Evolutionary conservation across 1,139 yeast genomes (phyloP).

Genomic region (Pichia sp.): DNA sequence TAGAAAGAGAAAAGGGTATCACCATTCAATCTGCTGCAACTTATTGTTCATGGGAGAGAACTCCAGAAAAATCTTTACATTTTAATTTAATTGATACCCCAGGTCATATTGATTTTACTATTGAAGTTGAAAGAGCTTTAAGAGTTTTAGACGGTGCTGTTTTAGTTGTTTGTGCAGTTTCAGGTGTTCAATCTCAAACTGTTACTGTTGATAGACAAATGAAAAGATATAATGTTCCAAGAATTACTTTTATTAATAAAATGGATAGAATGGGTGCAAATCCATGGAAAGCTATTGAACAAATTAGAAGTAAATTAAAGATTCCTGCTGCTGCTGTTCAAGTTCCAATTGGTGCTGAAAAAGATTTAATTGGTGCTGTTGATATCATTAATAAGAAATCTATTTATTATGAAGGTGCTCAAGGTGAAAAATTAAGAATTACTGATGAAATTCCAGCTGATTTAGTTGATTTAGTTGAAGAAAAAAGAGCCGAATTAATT

Average conservation of each 20-base stretch:
- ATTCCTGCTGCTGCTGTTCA: conserved; percentile 97
- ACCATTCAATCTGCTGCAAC: conserved; percentile 99
- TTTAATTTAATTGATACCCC: conserved; percentile 96
- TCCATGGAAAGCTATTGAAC: conserved; percentile 93
- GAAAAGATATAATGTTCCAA: conserved; percentile 96
- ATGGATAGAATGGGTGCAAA: conserved; percentile 99
- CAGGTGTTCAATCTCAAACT: conserved; percentile 97
- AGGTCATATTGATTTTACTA: conserved; percentile 97
- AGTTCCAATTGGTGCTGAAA: conserved; percentile 94
- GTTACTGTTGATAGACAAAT: conserved; percentile 98
- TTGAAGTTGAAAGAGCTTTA: conserved; percentile 96
- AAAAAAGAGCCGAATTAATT: conserved; percentile 74
- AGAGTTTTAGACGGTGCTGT: conserved; percentile 98
- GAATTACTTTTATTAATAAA: conserved; percentile 92
- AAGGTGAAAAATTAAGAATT: conserved; percentile 68
- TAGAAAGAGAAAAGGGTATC: conserved; percentile 96
- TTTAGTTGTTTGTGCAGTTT: conserved; percentile 94
- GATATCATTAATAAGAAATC: conserved; percentile 86
- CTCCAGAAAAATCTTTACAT: conserved; percentile 54
- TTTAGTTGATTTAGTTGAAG: conserved; percentile 68
- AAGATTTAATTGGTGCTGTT: conserved; percentile 78
- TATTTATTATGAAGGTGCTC: conserved; percentile 83
- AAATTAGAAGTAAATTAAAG: conserved; percentile 76
- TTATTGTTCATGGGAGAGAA: conserved; percentile 92
- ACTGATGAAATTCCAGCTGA: conserved; percentile 69